A percentile compares a stretch with the other conserved stretches of the same genome.
phyloP scores from a whole-genome alignment of 2,329 filamentous ascomycete species.

The Trichoderma koningiopsis region DNA sequence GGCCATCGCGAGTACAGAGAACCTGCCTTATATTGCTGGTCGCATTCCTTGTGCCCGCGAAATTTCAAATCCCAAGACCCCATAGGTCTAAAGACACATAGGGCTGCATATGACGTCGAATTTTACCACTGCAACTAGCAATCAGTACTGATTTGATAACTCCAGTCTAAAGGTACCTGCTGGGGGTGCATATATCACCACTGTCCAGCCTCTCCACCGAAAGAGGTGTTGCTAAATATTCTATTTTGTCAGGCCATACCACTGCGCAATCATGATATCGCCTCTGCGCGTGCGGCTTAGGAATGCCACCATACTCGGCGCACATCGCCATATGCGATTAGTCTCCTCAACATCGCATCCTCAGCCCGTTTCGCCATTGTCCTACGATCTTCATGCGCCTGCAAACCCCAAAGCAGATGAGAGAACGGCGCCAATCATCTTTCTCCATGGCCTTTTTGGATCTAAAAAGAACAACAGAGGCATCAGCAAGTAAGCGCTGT shows the following conservation, averaged over 20 bases:
- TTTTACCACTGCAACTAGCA: neutral
- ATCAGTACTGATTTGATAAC: neutral
- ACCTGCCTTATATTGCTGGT: neutral
- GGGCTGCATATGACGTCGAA: neutral
- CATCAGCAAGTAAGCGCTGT: constrained; percentile 76
- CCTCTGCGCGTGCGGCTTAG: constrained; percentile 3
- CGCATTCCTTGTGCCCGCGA: neutral
- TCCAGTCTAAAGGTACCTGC: neutral
- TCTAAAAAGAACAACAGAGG: constrained; percentile 93
- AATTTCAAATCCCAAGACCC: neutral
- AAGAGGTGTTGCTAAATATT: neutral
- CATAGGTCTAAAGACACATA: neutral
- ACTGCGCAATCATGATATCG: neutral
- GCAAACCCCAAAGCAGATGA: constrained; percentile 43
- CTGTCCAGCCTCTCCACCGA: neutral
- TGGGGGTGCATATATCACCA: neutral
- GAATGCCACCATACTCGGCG: neutral
- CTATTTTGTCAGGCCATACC: neutral
- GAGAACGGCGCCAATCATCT: constrained; percentile 68
- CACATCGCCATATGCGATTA: neutral
- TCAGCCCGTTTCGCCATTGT: constrained; percentile 45
- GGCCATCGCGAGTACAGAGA: neutral
- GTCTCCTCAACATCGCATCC: neutral
- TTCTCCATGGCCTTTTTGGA: constrained; percentile 91
- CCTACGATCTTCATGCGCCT: constrained; percentile 69